These are phyloP conservation scores for Caloboletus inedulis DNA, from an alignment of 1,284 basidiomycete species.

Conservation along the genomic window DNA sequence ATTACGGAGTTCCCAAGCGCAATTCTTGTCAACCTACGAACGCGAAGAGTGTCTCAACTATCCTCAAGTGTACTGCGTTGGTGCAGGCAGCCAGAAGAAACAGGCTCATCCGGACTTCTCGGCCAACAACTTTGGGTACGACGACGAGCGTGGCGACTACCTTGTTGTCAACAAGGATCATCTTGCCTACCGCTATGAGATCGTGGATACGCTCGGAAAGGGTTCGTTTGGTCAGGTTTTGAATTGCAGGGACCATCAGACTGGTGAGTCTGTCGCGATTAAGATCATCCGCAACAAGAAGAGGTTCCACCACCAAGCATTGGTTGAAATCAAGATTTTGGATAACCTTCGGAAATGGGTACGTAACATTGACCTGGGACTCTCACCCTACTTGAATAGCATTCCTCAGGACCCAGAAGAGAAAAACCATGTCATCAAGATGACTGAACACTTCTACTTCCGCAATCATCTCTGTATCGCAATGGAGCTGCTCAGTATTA, in stretches of 20 bases:
- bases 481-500: conserved; percentile 97
- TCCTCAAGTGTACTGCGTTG: conserved; percentile 81
- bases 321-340: conserved; percentile 98
- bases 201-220: conserved; percentile 91
- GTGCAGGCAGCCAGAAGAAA: conserved; percentile 80
- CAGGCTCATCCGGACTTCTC: conserved; percentile 67
- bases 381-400: conserved; percentile 8
- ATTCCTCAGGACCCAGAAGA: conserved; percentile 83
- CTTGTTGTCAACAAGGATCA: conserved; percentile 89
- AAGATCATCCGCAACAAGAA: conserved; percentile 99
- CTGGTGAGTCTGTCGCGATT: conserved; percentile 95
- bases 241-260: conserved; percentile 93
- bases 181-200: conserved; percentile 93
- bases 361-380: conserved; percentile 29
- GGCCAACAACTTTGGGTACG: conserved; percentile 93
- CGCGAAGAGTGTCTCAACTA: conserved; percentile 90
- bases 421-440: conserved; percentile 95
- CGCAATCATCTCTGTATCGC: conserved; percentile 97
- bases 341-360: conserved; percentile 97
- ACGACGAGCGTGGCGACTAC: conserved; percentile 98
- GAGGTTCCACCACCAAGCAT: conserved; percentile 96
- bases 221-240: conserved; percentile 98
- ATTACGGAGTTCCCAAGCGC: conserved; percentile 57
- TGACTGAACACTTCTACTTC: conserved; percentile 99
- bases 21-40: conserved; percentile 81